phyloP scores from a whole-genome alignment of 2,329 filamentous ascomycete genomes.

The Pseudocercospora vitis region DNA sequence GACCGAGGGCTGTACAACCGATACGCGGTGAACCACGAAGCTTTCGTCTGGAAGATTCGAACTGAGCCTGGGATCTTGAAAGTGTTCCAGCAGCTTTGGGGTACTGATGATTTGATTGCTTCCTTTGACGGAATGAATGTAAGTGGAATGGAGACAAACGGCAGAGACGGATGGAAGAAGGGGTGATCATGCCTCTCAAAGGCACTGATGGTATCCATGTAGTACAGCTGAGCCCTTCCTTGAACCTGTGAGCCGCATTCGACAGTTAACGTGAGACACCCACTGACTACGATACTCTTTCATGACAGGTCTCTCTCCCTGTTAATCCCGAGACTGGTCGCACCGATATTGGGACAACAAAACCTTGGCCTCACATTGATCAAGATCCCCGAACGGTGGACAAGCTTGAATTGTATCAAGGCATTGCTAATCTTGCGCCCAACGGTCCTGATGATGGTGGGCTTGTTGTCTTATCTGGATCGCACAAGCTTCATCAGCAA shows the following conservation, averaged over 20 bases:
- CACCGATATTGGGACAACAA: constrained; percentile 19
- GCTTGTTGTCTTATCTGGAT: constrained; percentile 48
- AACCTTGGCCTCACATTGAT: constrained; percentile 25
- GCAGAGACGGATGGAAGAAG: no score
- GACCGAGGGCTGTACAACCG: constrained; percentile 25
- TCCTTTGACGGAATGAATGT: constrained; percentile 32
- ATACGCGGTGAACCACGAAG: constrained; percentile 30
- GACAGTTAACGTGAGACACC: no score
- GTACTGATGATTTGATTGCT: constrained; percentile 30
- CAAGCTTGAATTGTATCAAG: constrained; percentile 28
- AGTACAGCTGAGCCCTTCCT: no score
- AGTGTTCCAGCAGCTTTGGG: constrained; percentile 28
- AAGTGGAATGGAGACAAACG: no score
- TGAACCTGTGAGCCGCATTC: no score
- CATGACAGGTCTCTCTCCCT: no score
- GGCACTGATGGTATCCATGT: no score
- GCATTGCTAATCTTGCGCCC: constrained; percentile 38
- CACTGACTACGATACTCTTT: no score
- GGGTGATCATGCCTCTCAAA: no score
- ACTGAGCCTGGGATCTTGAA: constrained; percentile 28
- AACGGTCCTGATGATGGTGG: constrained; percentile 51
- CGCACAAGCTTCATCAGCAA: constrained; percentile 44
- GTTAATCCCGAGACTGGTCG: constrained; percentile 22
- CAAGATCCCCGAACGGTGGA: constrained; percentile 26
- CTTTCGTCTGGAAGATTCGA: constrained; percentile 32